phyloP scores from a whole-genome alignment of 345 rosid genomes.

The Streptanthus diversifolius region DNA sequence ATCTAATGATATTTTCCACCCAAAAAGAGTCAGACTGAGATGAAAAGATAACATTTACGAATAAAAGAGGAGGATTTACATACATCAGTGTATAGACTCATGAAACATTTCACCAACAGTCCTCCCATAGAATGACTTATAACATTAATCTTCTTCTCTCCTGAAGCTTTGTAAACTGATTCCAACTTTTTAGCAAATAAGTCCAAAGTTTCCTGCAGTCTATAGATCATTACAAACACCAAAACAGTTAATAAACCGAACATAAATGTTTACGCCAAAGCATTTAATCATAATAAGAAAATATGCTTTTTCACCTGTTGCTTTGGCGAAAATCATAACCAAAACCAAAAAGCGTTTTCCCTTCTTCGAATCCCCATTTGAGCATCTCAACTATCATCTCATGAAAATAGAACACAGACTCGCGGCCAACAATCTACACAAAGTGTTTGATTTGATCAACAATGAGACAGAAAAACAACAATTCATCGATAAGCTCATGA shows the following conservation, averaged over 20 bases:
- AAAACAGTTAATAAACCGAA: background rate
- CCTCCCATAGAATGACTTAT: slow-evolving; percentile 99
- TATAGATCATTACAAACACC: slow-evolving; percentile 31
- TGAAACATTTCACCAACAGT: slow-evolving; percentile 86
- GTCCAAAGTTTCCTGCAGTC: slow-evolving; percentile 73
- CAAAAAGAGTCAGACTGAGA: slow-evolving; percentile 2
- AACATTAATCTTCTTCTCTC: slow-evolving; percentile 82
- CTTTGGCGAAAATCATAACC: slow-evolving; percentile 98
- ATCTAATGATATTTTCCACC: slow-evolving; percentile 39
- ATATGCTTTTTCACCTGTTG: slow-evolving; percentile 53
- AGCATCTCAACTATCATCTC: slow-evolving; percentile 95
- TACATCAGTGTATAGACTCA: slow-evolving; percentile 79
- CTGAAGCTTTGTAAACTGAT: slow-evolving; percentile 65
- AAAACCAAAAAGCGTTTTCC: slow-evolving; percentile 88
- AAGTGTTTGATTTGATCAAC: background rate
- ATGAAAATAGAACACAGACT: slow-evolving; percentile 78
- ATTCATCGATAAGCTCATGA: background rate
- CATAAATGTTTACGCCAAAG: background rate
- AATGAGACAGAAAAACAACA: slow-evolving; percentile 7
- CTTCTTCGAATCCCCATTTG: slow-evolving; percentile 95
- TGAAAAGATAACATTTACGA: background rate
- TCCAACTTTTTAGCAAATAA: slow-evolving; percentile 64
- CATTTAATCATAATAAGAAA: background rate
- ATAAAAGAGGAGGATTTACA: background rate
- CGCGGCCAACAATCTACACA: slow-evolving; percentile 76